phyloP scores from a whole-genome alignment of 2,329 filamentous ascomycete genomes.

The Lithohypha guttulata region DNA sequence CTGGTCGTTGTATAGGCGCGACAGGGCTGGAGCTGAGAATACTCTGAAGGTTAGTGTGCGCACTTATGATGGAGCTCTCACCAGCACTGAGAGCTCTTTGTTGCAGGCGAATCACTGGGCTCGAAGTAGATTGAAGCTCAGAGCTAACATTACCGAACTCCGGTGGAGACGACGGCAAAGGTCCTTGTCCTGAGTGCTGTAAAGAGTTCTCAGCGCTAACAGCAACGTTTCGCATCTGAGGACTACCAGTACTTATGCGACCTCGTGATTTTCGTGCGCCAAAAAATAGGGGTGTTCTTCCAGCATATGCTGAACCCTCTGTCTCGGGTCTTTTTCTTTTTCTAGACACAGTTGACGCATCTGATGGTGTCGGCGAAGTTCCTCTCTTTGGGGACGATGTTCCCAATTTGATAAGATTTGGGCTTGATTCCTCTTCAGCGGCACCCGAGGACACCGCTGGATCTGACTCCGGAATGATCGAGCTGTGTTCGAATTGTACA shows the following conservation, averaged over 20 bases:
- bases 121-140: conserved; percentile 14
- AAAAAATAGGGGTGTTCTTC: conserved; percentile 8
- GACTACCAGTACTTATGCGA: conserved; percentile 24
- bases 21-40: conserved; percentile 26
- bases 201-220: conserved; percentile 25
- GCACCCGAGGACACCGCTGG: conserved; percentile 10
- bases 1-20: conserved; percentile 22
- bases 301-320: conserved; percentile 10
- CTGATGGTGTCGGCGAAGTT: conserved; percentile 29
- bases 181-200: conserved; percentile 10
- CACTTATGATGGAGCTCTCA: conserved; percentile 13
- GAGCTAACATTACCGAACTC: conserved; percentile 7
- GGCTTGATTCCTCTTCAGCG: conserved; percentile 27
- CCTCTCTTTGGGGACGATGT: conserved; percentile 27
- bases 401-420: conserved; percentile 32
- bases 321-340: conserved; percentile 20
- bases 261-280: conserved; percentile 5
- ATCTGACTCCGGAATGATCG: too few relatives aligned
- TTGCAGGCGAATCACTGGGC: conserved; percentile 15
- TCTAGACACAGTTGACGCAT: conserved; percentile 28
- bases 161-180: conserved; percentile 14
- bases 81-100: conserved; percentile 13
- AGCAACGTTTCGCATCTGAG: conserved; percentile 26
- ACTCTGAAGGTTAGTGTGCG: conserved; percentile 28
- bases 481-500: conserved; percentile 25